Conservation (phyloP, 805 yeast genomes). For the Pichia membranifaciens region DNA sequence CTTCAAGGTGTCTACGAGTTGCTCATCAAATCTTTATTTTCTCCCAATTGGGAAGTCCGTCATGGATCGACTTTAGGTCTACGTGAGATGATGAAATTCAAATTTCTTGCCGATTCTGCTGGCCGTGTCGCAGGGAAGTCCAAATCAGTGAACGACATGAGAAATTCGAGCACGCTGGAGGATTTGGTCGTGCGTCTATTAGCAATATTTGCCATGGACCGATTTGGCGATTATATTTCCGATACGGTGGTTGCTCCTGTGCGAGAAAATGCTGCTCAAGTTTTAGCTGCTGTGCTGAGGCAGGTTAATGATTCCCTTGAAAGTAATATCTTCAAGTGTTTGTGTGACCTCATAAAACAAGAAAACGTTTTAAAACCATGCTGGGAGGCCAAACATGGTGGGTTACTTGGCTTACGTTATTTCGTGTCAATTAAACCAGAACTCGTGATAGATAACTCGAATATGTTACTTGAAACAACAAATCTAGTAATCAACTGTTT, state of each 20-base stretch:
- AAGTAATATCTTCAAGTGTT: conserved; percentile 54
- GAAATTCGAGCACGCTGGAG: conserved; percentile 69
- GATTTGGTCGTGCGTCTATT: conserved; percentile 82
- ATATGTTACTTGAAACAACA: conserved; percentile 64
- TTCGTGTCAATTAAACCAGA: conserved; percentile 86
- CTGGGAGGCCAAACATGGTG: conserved; percentile 99
- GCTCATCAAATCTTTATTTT: conserved; percentile 69
- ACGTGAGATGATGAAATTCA: conserved; percentile 69
- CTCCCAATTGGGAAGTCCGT: conserved; percentile 87
- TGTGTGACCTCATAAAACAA: conserved; percentile 69
- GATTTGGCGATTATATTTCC: conserved; percentile 95
- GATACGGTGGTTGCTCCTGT: conserved; percentile 99
- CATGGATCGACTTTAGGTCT: conserved; percentile 95
- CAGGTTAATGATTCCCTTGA: conserved; percentile 61
- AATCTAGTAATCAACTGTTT: conserved; percentile 84
- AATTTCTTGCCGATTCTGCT: conserved; percentile 69
- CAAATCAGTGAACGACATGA: conserved; percentile 51
- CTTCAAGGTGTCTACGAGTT: conserved; percentile 90
- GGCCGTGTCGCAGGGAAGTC: conserved; percentile 71
- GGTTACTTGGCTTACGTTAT: conserved; percentile 87
- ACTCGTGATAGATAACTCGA: conserved; percentile 53
- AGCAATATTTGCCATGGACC: conserved; percentile 82
- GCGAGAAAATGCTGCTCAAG: conserved; percentile 92
- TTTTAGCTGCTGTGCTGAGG: conserved; percentile 80
- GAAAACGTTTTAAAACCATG: conserved; percentile 41